Percentiles rank a stretch among this genome's conserved stretches.
phyloP scores from a whole-genome alignment of 495 filamentous ascomycete species.

The Hypoxylon lienhwacheense region DNA sequence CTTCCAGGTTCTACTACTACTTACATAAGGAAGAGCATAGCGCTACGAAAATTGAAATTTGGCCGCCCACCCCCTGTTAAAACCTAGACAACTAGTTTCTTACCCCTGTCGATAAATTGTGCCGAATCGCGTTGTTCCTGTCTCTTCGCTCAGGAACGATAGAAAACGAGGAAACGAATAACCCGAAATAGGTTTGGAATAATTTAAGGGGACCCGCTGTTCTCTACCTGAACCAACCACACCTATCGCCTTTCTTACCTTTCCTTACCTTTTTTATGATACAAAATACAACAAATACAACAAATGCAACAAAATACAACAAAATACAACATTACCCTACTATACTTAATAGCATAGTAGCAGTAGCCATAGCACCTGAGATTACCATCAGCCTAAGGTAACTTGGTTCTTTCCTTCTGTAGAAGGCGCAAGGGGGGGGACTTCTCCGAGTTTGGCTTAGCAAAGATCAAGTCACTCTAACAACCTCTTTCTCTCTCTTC shows the following conservation, averaged over 20 bases:
- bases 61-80: constrained; percentile 20
- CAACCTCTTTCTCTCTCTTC: too few relatives aligned
- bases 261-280: constrained; percentile 6
- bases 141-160: constrained; percentile 28
- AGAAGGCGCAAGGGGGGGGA: constrained; percentile 36
- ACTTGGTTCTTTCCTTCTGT: constrained; percentile 19
- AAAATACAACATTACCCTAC: too few relatives aligned
- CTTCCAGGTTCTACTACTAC: constrained; percentile 1
- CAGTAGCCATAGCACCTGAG: too few relatives aligned
- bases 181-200: constrained; percentile 32
- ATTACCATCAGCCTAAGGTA: constrained; percentile 17
- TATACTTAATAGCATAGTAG: too few relatives aligned
- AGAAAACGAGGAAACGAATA: constrained; percentile 16
- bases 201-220: constrained; percentile 32
- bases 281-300: too few relatives aligned
- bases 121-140: constrained; percentile 32
- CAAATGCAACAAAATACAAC: too few relatives aligned
- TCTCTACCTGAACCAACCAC: constrained; percentile 25
- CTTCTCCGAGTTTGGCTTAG: constrained; percentile 26
- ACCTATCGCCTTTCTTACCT: constrained; percentile 9
- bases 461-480: constrained; percentile 29
- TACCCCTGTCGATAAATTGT: constrained; percentile 24
- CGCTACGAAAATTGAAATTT: constrained; percentile 23
- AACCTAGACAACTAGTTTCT: constrained; percentile 30
- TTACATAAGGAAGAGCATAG: constrained; percentile 1